Evolutionary conservation across 805 yeast species (phyloP).

Genomic region (Starmerella roubikii): DNA sequence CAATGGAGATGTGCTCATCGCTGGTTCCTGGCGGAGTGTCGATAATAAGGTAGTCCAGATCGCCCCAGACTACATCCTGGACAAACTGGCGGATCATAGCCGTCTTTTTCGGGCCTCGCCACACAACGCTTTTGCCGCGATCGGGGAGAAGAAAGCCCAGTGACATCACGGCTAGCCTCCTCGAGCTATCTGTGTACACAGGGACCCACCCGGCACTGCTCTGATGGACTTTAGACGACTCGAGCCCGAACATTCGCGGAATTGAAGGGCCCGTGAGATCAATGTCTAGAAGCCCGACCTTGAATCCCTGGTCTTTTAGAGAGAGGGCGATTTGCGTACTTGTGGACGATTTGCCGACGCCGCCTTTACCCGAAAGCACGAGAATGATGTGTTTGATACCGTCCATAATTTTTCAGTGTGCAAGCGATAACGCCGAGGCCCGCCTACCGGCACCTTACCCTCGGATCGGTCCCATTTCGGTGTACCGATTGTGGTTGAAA

Average conservation of each 20-base stretch:
- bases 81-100: conserved; percentile 94
- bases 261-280: conserved; percentile 94
- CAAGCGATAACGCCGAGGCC: too few relatives aligned
- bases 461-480: too few relatives aligned
- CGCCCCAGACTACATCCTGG: conserved; percentile 84
- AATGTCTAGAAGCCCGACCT: conserved; percentile 89
- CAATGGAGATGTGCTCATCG: conserved; percentile 94
- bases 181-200: conserved; percentile 37
- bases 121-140: conserved; percentile 81
- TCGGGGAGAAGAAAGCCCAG: conserved; percentile 75
- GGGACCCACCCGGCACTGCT: conserved; percentile 86
- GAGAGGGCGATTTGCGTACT: conserved; percentile 89
- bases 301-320: conserved; percentile 51
- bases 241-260: conserved; percentile 93
- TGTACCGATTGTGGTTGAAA: too few relatives aligned
- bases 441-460: too few relatives aligned
- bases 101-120: conserved; percentile 98
- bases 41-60: conserved; percentile 58
- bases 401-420: too few relatives aligned
- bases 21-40: conserved; percentile 99
- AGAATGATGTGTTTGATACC: conserved; percentile 57
- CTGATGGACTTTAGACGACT: conserved; percentile 65
- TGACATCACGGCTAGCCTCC: conserved; percentile 59
- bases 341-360: conserved; percentile 93
- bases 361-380: conserved; percentile 71